Conservation (phyloP, 75 land plant species). For the Azolla pinnata region DNA sequence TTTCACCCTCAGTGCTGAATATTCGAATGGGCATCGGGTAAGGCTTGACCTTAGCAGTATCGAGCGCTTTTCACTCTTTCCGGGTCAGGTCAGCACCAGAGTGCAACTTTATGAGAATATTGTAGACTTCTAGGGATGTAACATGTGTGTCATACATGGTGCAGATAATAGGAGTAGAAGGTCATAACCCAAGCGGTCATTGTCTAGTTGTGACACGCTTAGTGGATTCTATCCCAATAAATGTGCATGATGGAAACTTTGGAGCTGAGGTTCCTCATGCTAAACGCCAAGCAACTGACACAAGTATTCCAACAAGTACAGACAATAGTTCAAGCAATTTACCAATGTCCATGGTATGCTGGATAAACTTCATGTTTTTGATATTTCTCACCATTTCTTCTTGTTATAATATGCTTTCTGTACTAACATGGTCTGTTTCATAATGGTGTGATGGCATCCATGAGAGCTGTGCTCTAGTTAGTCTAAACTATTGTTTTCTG, state of each 20-base stretch:
- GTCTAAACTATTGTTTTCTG: too few species aligned
- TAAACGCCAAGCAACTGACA: constrained; percentile 47
- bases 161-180: constrained; percentile 80
- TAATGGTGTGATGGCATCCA: too few species aligned
- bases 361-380: too few species aligned
- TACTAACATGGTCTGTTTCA: too few species aligned
- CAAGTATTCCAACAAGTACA: not conserved
- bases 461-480: too few species aligned
- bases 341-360: constrained; percentile 7
- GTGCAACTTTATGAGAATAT: not conserved
- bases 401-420: too few species aligned
- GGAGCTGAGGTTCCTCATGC: constrained; percentile 37
- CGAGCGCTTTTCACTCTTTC: constrained; percentile 67
- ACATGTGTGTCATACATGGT: not conserved
- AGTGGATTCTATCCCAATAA: constrained; percentile 36
- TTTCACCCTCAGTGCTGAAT: constrained; percentile 48
- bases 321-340: not conserved
- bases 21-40: constrained; percentile 85
- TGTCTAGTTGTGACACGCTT: constrained; percentile 67
- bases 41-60: constrained; percentile 77
- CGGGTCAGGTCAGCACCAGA: constrained; percentile 52
- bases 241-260: not conserved
- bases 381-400: too few species aligned
- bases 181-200: constrained; percentile 92
- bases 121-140: not conserved